Evolutionary conservation across 768 basidiomycete species (phyloP), one percentile per base, ranked within the genome.

Genomic region (Ramaria sp.): DNA sequence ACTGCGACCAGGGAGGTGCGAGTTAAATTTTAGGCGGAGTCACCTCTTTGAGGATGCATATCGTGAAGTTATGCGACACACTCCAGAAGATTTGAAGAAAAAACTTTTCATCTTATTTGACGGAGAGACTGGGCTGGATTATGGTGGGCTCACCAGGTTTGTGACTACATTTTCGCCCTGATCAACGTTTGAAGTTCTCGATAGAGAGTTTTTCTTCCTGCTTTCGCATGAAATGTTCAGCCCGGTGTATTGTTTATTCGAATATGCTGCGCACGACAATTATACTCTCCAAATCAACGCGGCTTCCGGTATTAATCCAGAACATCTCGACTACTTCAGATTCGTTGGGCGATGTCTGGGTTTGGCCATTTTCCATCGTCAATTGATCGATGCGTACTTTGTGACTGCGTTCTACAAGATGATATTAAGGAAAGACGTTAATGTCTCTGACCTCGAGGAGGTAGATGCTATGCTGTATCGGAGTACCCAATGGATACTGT

Each of bases 31-130:
- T 16, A 77, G 89, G 53, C 78, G 92, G 37, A 79, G 75, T 42
- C 81, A 83, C 58, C 82, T 94, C 50, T 74, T 94, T 61, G 92
- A 94, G 66, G 92, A 94, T 61, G 86, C 83, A 63, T 95, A 86
- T 66, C 74, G 79, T 50, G 80, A 88, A 57, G 78, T 93, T 45
- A 94, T 94, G 91, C 81, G 79, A 18, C 71, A 85, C 58, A 79
- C 78, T 27, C 82, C 84, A 1, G 77, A 80, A 50, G 82, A 87
- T 49, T 63, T 89, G 58, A 85, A 83, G 64, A 78, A 79, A 64
- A 69, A 82, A 57, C 64, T 89, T 57, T 79, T 86, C 74, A 76
- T 88, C 42, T 81, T 72, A 62, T 89, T 89, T 55, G 85, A 87
- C 20, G 83, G 82, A 25, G 87, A 89, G 62, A 87, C 88, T 61